Evolutionary conservation across 805 yeast species (phyloP).

Genomic region (Teunomyces barrocoloradensis): DNA sequence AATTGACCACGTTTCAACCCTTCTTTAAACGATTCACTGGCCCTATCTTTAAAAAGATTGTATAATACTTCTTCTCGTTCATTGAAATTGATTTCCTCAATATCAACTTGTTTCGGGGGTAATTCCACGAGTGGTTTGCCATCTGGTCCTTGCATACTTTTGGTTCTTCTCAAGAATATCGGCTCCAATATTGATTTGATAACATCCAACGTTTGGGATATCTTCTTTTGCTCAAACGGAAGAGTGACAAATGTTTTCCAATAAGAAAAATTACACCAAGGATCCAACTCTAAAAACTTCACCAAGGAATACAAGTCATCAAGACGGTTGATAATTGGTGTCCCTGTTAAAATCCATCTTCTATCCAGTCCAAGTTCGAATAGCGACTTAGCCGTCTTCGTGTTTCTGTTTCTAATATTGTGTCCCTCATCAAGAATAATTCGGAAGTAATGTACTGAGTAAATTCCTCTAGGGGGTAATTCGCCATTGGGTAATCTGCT

Average conservation of each 20-base stretch:
- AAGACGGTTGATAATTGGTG: constrained; percentile 84
- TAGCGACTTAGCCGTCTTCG: constrained; percentile 78
- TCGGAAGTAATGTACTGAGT: constrained; percentile 70
- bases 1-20: constrained; percentile 64
- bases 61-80: constrained; percentile 66
- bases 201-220: constrained; percentile 71
- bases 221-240: constrained; percentile 76
- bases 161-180: constrained; percentile 77
- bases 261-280: constrained; percentile 81
- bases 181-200: constrained; percentile 88
- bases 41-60: constrained; percentile 63
- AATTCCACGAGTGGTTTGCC: constrained; percentile 74
- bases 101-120: constrained; percentile 71
- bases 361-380: constrained; percentile 61
- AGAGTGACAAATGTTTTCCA: constrained; percentile 85
- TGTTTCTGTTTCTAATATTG: constrained; percentile 72
- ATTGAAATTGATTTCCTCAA: constrained; percentile 66
- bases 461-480: constrained; percentile 52
- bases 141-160: constrained; percentile 70
- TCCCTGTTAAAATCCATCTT: constrained; percentile 88
- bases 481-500: constrained; percentile 24
- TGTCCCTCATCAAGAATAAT: constrained; percentile 90
- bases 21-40: constrained; percentile 58
- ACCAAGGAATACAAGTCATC: constrained; percentile 84
- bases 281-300: constrained; percentile 73